Base-by-base conservation (phyloP, 345 rosid species). In the Heritiera littoralis region DNA sequence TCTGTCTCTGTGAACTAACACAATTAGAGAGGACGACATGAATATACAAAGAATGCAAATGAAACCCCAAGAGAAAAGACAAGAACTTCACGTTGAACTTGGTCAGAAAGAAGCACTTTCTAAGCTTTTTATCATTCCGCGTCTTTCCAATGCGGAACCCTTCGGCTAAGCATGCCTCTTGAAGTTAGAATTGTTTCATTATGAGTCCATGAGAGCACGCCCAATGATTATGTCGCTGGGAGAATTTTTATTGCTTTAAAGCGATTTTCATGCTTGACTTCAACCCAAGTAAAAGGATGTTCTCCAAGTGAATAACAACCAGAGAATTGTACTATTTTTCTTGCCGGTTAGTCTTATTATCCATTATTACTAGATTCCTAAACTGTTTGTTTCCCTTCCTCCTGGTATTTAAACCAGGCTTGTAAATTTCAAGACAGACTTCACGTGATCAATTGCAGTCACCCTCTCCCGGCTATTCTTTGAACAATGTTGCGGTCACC, bases 171-270 rank as follows among this genome's bases (percentile, higher is more conserved):
- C 80, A 70, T 76, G 82, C 72, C 52, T 78, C 73, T 46, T 15
- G 56, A 63, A 40, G 52, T 64, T 30, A 56, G 81, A 82, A 65
- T 54, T 51, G 71, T 79, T 74, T 79, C 81, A 83, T 80, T 76
- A 80, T 81, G 80, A 80, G 82, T 60, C 81, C 55, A 74, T 59
- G 69, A 76, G 80, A 85, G 89, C 92, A 87, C 92, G 92, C 92
- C 84, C 86, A 87, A 86, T 89, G 83, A 87, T 89, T 81, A 71
- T 87, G 92, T 87, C 86, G 65, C 72, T 23, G 51, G 67, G 67
- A 46, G 66, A 59, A 38, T 48, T 69, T 74, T 71, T 74, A 85
- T 88, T 85, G 89, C 89, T 88, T 86, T 51, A 40, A 83, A 83
- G 86, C 77, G 63, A 81, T 76, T 78, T 52, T 80, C 77, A 79